Evolutionary conservation across 257 asterid genomes (phyloP), one percentile per base, ranked within the genome.

Genomic region (Solanum virginianum): DNA sequence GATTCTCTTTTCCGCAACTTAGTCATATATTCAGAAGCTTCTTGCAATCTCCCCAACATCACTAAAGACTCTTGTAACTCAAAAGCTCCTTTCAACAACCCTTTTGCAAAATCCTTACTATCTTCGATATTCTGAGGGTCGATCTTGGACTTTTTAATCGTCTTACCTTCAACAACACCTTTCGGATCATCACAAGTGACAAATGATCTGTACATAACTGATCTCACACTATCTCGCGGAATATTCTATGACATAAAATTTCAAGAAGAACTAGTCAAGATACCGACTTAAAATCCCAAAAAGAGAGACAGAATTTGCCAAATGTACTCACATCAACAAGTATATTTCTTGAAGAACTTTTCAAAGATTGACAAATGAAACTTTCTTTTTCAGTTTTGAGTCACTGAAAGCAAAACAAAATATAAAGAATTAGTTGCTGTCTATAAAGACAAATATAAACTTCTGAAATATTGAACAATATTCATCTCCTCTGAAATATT

Each of bases 161-260:
- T 89, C 88, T 88, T 91, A 11, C 93, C 87, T 53, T 94, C 97
- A 70, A 80, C 92, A 55, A 94, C 92, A 9, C 98, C 98, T 86
- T 88, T 93, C 5, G 96, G 93, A 85, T 92, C 97, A 83, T 91
- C 94, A 43, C 98, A 94, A 10, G 93, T 89, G 89, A 94, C 87
- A 18, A 94, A 91, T 43, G 97, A 91, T 91, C 95, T 88, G 83
- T 91, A 92, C 41, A 86, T 91, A 80, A 75, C 90, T 72, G 98
- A 93, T 91, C 91, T 93, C 43, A 87, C 70, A 43, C 92, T 88
- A 89, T 91, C 95, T 82, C 89, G 94, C 89, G 93, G 93, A 93
- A 91, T 94, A 81, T 89, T 93, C 93, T 89, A 80, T 51, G 6
- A 55, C 83, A 86, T 57, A 87, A 86, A 80, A 79, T 24, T 10